Conservation (phyloP, 306 rosid genomes). For the Pyrus betulifolia region DNA sequence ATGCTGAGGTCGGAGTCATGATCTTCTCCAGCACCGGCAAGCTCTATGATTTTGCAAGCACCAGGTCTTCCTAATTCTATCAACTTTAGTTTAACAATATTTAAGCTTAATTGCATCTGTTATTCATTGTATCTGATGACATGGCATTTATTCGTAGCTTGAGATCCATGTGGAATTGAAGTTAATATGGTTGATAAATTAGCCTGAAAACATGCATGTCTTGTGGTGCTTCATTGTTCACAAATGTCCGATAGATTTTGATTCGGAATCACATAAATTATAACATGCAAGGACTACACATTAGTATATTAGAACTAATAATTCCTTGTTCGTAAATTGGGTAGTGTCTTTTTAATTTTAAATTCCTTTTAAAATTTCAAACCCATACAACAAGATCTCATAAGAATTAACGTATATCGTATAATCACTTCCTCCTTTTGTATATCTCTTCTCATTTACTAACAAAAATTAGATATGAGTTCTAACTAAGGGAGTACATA, state of each 20-base stretch:
- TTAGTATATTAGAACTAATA: not conserved
- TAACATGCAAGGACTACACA: not conserved
- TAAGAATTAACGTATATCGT: no score
- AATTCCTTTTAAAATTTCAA: not conserved
- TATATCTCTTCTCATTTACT: not conserved
- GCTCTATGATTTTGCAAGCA: slow-evolving; percentile 76
- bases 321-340: not conserved
- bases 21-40: slow-evolving; percentile 88
- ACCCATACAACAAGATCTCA: not conserved
- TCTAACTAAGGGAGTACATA: no score
- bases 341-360: not conserved
- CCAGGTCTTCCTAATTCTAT: slow-evolving; percentile 39
- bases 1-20: slow-evolving; percentile 83
- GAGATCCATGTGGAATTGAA: not conserved
- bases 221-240: not conserved
- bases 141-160: not conserved
- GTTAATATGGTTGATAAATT: not conserved
- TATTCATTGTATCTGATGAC: not conserved
- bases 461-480: no score
- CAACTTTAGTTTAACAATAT: not conserved
- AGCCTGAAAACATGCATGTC: not conserved
- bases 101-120: not conserved
- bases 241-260: not conserved
- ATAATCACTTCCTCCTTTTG: not conserved
- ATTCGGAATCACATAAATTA: not conserved